Conservation (phyloP, 1,284 basidiomycete species). For the Cryptococcus amylolentus region DNA sequence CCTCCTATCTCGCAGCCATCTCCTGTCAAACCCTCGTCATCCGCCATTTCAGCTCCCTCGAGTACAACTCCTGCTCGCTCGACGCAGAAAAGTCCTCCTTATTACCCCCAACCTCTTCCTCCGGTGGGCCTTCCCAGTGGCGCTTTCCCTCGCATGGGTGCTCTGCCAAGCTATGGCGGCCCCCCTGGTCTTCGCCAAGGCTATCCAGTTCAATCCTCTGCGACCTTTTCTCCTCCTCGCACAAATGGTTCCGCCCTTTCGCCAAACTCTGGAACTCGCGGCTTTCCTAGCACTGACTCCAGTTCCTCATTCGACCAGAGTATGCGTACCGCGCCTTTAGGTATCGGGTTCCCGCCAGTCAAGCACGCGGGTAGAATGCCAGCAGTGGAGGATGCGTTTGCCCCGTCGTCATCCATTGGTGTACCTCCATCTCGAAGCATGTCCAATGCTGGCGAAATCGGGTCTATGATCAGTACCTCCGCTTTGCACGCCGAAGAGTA, state of each 20-base stretch:
- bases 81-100: slow-evolving; percentile 35
- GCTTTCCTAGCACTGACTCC: slow-evolving; percentile 22
- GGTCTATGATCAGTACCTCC: slow-evolving; percentile 6
- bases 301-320: slow-evolving; percentile 25
- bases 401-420: slow-evolving; percentile 34
- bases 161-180: slow-evolving; percentile 16
- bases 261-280: slow-evolving; percentile 25
- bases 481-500: slow-evolving; percentile 9
- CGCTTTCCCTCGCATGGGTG: slow-evolving; percentile 18
- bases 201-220: slow-evolving; percentile 15
- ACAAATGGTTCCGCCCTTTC: slow-evolving; percentile 31
- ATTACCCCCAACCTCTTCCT: slow-evolving; percentile 29
- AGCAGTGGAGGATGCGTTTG: slow-evolving; percentile 37
- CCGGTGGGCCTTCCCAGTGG: slow-evolving; percentile 10
- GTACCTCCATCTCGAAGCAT: slow-evolving; percentile 9
- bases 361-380: slow-evolving; percentile 22
- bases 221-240: slow-evolving; percentile 29
- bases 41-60: slow-evolving; percentile 61
- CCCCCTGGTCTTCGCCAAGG: slow-evolving; percentile 22
- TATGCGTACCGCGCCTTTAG: slow-evolving; percentile 32
- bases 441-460: slow-evolving; percentile 16
- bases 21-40: slow-evolving; percentile 70
- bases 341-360: slow-evolving; percentile 37
- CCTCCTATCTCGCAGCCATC: slow-evolving; percentile 69
- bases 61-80: slow-evolving; percentile 54